A percentile compares a stretch with the other conserved stretches of the same genome.
Conservation (phyloP, 805 yeast species). For the Ogataea thermomethanolica region DNA sequence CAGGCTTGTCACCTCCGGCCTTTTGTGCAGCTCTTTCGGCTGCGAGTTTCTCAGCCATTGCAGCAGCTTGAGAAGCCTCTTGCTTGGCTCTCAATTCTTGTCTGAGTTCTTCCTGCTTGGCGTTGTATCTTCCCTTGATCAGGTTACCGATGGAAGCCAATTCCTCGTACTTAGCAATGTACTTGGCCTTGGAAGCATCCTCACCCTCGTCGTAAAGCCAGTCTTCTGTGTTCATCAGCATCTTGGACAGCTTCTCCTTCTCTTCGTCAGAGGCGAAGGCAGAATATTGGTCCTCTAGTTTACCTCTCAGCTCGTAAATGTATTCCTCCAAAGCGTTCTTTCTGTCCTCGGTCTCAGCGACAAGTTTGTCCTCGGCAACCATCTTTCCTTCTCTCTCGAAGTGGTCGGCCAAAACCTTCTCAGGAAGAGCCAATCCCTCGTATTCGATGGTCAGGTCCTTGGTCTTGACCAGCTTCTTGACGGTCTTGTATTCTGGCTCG, state of each 20-base stretch:
- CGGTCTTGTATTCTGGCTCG: slow-evolving; percentile 84
- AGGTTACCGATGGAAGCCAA: slow-evolving; percentile 92
- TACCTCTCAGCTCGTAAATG: slow-evolving; percentile 95
- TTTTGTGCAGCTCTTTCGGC: slow-evolving; percentile 61
- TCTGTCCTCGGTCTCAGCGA: slow-evolving; percentile 97
- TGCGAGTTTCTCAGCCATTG: slow-evolving; percentile 78
- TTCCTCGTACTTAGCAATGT: slow-evolving; percentile 97
- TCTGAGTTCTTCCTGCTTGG: slow-evolving; percentile 92
- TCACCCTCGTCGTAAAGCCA: slow-evolving; percentile 98
- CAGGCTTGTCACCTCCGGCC: slow-evolving; percentile 31
- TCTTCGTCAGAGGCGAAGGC: slow-evolving; percentile 88
- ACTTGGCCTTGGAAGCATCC: slow-evolving; percentile 93
- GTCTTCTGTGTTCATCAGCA: slow-evolving; percentile 86
- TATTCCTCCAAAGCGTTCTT: slow-evolving; percentile 98
- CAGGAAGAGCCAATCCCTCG: slow-evolving; percentile 60
- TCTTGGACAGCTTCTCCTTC: slow-evolving; percentile 69
- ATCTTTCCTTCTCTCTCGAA: slow-evolving; percentile 83
- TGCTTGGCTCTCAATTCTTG: slow-evolving; percentile 82
- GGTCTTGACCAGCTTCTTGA: slow-evolving; percentile 91
- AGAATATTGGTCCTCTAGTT: slow-evolving; percentile 87
- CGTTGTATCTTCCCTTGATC: slow-evolving; percentile 90
- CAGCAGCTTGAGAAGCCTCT: slow-evolving; percentile 82
- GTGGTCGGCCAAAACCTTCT: slow-evolving; percentile 50
- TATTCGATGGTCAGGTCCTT: slow-evolving; percentile 65
- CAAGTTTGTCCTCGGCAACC: slow-evolving; percentile 89